Evolutionary conservation across 768 basidiomycete species (phyloP), one percentile per base, ranked within the genome.

Genomic region (Amanita polypyramis): DNA sequence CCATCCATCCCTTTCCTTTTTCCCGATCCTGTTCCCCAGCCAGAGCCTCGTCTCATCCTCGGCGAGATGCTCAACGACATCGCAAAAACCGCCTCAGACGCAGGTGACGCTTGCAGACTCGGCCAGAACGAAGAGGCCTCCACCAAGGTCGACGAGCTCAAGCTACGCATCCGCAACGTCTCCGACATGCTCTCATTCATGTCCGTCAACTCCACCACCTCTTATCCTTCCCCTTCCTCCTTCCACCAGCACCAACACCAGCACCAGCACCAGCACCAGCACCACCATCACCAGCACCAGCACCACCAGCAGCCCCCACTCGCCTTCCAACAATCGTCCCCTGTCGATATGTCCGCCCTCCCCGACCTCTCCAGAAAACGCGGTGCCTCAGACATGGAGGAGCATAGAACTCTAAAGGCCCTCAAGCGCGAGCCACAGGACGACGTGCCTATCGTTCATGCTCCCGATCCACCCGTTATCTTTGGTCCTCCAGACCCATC

Each of bases 51-150:
- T 43, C 50, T 48, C 15, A 68, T 70, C 23, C 63, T 62, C 10
- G 73, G 64, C 46, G 64, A 70, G 0, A 72, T 75, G 54, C 65
- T 80, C 34, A 73, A 70, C 59, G 72, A 75, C 60, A 80, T 83
- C 54, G 77, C 74, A 35, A 70, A 75, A 47, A 79, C 78, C 12
- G 79, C 80, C 33, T 68, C 72, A 45, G 75, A 76, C 37, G 80
- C 77, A 36, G 75, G 70, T 35, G 68, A 69, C 33, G 72, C 73
- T 29, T 80, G 75, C 52, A 59, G 65, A 53, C 60, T 72, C 63
- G 59, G 56, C n/a, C 71, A 75, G 52, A 69, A 68, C 43, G 51
- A 66, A 6, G 72, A 74, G 54, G 74, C 75, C 5, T 67, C 68
- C 34, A 68, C 60, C 23, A 75, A 73, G 55, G 72, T 81, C 47